Evolutionary conservation across 2,329 filamentous ascomycete species (phyloP).

Genomic region (Aspergillus quadrilineatus): DNA sequence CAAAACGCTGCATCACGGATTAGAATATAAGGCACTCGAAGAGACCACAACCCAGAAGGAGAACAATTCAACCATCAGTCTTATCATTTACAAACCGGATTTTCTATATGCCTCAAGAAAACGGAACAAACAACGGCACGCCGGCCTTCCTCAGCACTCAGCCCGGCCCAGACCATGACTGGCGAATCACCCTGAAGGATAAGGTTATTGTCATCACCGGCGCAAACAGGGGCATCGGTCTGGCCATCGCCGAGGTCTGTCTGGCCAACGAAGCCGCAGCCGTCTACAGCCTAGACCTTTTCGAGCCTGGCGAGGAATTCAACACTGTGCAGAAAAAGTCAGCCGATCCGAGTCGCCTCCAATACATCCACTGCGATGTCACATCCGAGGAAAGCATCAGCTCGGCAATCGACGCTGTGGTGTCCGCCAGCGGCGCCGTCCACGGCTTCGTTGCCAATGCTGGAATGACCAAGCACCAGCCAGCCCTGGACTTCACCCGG

Average conservation of each 20-base stretch:
- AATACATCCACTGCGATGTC: slow-evolving; percentile 49
- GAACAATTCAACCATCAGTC: background rate
- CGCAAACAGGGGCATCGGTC: slow-evolving; percentile 44
- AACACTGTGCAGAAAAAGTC: slow-evolving; percentile 33
- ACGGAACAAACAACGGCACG: background rate
- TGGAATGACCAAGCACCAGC: slow-evolving; percentile 48
- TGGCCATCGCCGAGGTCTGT: slow-evolving; percentile 49
- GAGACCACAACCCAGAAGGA: background rate
- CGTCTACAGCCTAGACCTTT: slow-evolving; percentile 44
- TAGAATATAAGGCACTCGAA: background rate
- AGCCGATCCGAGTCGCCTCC: slow-evolving; percentile 41
- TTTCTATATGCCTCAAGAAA: background rate
- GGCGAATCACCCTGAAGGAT: slow-evolving; percentile 43
- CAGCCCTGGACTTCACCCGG: slow-evolving; percentile 46
- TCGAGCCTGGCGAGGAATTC: slow-evolving; percentile 35
- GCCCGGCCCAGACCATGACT: slow-evolving; percentile 44
- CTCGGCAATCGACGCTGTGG: slow-evolving; percentile 43
- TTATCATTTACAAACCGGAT: background rate
- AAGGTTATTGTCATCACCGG: slow-evolving; percentile 22
- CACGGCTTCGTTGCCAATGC: slow-evolving; percentile 47
- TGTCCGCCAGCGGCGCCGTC: slow-evolving; percentile 39
- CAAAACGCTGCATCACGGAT: background rate
- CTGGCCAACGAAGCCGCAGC: slow-evolving; percentile 45
- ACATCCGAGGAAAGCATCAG: slow-evolving; percentile 44
- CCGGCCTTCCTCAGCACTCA: slow-evolving; percentile 35